These are phyloP conservation scores for Alternaria brassicae DNA, from an alignment of 2,329 filamentous ascomycete genomes.

Conservation along the genomic window DNA sequence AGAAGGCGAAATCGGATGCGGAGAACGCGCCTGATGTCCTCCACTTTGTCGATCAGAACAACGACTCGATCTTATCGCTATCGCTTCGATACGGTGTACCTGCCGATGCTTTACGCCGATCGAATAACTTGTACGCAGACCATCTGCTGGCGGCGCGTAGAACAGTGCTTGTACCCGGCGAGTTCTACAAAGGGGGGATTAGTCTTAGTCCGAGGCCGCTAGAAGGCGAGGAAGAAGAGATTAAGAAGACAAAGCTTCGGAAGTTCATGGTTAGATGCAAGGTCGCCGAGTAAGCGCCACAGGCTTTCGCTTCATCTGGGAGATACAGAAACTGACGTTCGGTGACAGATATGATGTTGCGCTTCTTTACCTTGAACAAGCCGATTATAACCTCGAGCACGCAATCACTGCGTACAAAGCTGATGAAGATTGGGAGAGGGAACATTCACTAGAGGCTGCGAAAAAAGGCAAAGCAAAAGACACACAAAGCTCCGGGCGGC, in stretches of 20 bases:
- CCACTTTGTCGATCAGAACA: conserved; percentile 75
- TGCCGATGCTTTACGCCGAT: conserved; percentile 64
- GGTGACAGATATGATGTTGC: conserved; percentile 70
- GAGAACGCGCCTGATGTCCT: conserved; percentile 67
- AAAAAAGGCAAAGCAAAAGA: conserved; percentile 54
- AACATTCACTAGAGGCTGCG: conserved; percentile 64
- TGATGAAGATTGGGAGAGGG: conserved; percentile 78
- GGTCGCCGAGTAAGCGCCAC: conserved; percentile 70
- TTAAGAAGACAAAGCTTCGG: conserved; percentile 72
- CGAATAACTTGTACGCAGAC: conserved; percentile 75
- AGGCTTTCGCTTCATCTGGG: not conserved
- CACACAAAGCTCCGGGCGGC: conserved; percentile 31
- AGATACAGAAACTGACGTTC: conserved; percentile 46
- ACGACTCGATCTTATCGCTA: conserved; percentile 72
- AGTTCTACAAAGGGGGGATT: conserved; percentile 71
- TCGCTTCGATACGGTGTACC: conserved; percentile 76
- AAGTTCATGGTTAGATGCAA: conserved; percentile 83
- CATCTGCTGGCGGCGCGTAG: conserved; percentile 73
- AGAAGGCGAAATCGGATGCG: conserved; percentile 39
- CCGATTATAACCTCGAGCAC: conserved; percentile 68
- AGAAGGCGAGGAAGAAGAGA: conserved; percentile 77
- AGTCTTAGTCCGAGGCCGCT: conserved; percentile 73
- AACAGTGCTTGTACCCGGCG: conserved; percentile 74
- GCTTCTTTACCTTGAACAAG: conserved; percentile 75
- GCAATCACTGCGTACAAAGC: conserved; percentile 71